phyloP scores from a whole-genome alignment of 2,329 filamentous ascomycete species.

The Microdochium nivale region DNA sequence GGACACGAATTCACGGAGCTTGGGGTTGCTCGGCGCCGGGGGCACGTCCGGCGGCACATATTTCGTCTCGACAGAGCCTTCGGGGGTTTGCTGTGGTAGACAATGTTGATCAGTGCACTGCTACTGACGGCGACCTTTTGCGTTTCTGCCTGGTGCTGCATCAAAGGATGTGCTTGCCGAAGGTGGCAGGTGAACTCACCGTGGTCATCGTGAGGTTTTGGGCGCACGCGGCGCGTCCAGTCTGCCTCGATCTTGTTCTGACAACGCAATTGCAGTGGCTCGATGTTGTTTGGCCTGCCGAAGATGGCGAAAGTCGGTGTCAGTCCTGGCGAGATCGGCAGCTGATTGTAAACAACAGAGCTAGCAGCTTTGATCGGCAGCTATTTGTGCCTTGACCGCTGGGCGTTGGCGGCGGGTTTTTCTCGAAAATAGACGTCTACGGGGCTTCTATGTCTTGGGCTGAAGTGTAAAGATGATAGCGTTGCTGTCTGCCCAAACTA shows the following conservation, averaged over 20 bases:
- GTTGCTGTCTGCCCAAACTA: background rate
- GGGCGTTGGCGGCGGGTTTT: too few species aligned
- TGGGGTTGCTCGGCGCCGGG: constrained; percentile 7
- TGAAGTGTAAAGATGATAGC: background rate
- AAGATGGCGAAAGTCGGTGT: background rate
- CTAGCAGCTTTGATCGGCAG: too few species aligned
- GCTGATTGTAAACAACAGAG: too few species aligned
- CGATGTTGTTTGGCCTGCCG: background rate
- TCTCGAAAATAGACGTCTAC: too few species aligned
- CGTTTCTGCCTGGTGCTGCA: too few species aligned
- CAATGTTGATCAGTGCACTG: background rate
- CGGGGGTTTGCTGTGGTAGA: constrained; percentile 2
- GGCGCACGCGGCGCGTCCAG: background rate
- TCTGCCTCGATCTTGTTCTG: too few species aligned
- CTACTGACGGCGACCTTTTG: background rate
- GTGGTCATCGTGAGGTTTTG: background rate
- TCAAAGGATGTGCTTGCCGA: background rate
- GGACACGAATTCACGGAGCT: constrained; percentile 48
- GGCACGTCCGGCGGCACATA: constrained; percentile 6
- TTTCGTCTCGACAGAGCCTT: constrained; percentile 19
- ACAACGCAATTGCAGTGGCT: too few species aligned
- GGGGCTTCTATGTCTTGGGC: background rate
- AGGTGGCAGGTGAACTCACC: background rate
- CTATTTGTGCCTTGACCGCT: too few species aligned
- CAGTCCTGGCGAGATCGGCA: too few species aligned